Evolutionary conservation across 805 yeast species (phyloP).

Genomic region (Naumovozyma castellii): DNA sequence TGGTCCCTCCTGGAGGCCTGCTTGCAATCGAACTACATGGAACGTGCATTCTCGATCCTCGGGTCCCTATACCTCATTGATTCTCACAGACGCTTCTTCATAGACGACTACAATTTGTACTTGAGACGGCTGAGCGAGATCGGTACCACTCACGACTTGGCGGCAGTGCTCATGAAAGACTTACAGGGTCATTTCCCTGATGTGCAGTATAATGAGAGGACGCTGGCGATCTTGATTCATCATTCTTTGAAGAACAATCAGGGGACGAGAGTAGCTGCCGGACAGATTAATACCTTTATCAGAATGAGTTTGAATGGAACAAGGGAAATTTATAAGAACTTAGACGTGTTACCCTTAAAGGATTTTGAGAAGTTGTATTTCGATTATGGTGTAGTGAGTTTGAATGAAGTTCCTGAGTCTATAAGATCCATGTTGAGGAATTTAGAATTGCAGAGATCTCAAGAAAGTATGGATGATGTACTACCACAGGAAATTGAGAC

Average conservation of each 20-base stretch:
- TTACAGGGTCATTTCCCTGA: constrained; percentile 33
- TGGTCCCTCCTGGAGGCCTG: constrained; percentile 79
- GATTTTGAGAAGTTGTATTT: constrained; percentile 33
- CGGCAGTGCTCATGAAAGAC: constrained; percentile 32
- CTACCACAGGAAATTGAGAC: background rate
- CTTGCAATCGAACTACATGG: constrained; percentile 51
- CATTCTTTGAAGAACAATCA: constrained; percentile 28
- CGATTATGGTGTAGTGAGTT: constrained; percentile 27
- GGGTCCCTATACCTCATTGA: constrained; percentile 48
- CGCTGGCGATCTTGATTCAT: constrained; percentile 50
- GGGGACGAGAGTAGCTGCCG: background rate
- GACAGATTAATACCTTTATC: constrained; percentile 13
- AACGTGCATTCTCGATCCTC: constrained; percentile 61
- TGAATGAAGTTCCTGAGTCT: constrained; percentile 20
- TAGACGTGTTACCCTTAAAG: constrained; percentile 21
- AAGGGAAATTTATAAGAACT: constrained; percentile 15
- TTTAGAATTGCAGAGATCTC: background rate
- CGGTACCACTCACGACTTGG: constrained; percentile 14
- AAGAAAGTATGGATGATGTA: constrained; percentile 1
- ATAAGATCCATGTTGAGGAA: constrained; percentile 14
- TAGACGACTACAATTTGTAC: constrained; percentile 62
- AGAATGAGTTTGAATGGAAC: constrained; percentile 13
- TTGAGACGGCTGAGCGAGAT: constrained; percentile 24
- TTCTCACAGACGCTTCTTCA: constrained; percentile 37
- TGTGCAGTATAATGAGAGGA: constrained; percentile 41